Evolutionary conservation across 2,329 filamentous ascomycete genomes (phyloP), one percentile per base, ranked within the genome.

Genomic region (Paradendryphiella salina): DNA sequence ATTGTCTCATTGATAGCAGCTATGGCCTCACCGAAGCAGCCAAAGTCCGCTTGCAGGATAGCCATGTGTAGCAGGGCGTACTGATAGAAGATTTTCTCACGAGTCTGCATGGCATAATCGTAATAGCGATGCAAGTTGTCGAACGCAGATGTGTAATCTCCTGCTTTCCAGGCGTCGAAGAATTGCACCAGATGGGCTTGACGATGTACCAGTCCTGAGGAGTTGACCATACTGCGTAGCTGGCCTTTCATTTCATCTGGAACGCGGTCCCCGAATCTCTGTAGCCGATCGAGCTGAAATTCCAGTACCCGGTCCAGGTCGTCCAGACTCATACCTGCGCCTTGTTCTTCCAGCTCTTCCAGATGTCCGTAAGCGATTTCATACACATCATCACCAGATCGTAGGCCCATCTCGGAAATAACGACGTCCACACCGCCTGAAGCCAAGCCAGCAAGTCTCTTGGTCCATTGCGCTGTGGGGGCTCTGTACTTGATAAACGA

Each of bases 1-100:
- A 99, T 91, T 0, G 93, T 92, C 72, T 97, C 94, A 35, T 96
- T 85, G 85, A 99, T 96, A 10, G 93, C 89, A 9, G 90, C 84
- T n/a, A 97, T 82, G 5, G 93, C 93, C 74, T 97, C 92, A 33
- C 85, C 83, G 70, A 91, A 87, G 68, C 90, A 96, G 38, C 92
- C 92, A 76, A 97, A 97, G 71, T 97, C 94, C 13, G 92, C 90
- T 67, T 99, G 93, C 4, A 97, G 81, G 28, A 96, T 90, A 3
- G 92, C 93, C 51, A 96, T 82, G 67, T 96, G 96, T 67, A 99
- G 85, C 11, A 97, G 77, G 0, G 94, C 94, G 69, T 96, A 96
- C 69, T 97, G 94, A 66, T 99, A 97, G 64, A 92, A 92, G 4
- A 88, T 83, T 18, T 89, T 86, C 64, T 96, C 89, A 53, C 85